Evolutionary conservation across 2,329 filamentous ascomycete species (phyloP).

Genomic region (Colletotrichum higginsianum): DNA sequence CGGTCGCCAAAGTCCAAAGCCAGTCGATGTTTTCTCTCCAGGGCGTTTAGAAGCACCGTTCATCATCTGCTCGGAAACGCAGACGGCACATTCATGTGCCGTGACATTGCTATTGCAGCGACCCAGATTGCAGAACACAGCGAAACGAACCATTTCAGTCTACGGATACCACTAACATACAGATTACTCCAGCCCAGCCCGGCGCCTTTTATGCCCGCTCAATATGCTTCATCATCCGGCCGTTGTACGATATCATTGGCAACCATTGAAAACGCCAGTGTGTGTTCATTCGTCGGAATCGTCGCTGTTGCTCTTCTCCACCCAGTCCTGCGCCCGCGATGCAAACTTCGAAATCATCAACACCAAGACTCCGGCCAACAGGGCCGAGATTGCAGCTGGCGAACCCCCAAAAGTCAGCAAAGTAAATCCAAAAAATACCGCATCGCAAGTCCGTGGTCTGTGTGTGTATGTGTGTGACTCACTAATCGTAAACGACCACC

Average conservation of each 20-base stretch:
- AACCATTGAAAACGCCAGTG: neutral
- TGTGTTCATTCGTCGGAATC: conserved; percentile 11
- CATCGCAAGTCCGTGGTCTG: neutral
- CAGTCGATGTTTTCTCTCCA: no score
- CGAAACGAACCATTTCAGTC: no score
- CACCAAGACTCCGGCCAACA: conserved; percentile 21
- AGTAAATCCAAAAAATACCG: fast-evolving
- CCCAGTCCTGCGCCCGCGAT: conserved; percentile 34
- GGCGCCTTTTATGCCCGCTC: neutral
- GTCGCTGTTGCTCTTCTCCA: conserved; percentile 24
- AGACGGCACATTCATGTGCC: no score
- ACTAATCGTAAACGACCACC: conserved; percentile 65
- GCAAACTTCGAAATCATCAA: conserved; percentile 35
- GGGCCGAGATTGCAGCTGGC: conserved; percentile 27
- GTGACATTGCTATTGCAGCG: no score
- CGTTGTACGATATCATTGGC: neutral
- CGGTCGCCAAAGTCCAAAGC: no score
- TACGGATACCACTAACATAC: no score
- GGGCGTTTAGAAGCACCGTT: no score
- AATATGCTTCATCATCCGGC: no score
- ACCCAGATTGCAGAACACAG: no score
- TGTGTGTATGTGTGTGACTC: neutral
- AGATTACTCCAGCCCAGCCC: no score
- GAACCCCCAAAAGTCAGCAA: neutral
- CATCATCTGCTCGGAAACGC: no score